Conservation (phyloP, 306 rosid genomes). For the Carpinus fangiana region DNA sequence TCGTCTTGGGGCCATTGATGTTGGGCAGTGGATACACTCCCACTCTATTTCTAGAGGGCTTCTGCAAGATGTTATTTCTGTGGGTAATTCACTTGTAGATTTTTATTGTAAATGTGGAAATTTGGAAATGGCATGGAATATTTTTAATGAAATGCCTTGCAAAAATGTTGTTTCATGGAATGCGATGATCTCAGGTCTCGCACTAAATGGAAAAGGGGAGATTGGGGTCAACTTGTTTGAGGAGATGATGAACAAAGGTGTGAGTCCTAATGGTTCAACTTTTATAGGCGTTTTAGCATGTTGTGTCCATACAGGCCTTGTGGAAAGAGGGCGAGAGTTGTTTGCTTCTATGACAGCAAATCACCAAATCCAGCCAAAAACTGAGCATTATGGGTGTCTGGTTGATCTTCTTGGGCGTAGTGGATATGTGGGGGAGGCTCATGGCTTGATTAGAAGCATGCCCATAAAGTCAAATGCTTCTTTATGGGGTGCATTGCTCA, state of each 20-base stretch:
- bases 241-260: constrained; percentile 52
- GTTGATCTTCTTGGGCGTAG: constrained; percentile 78
- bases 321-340: constrained; percentile 58
- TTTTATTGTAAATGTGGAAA: constrained; percentile 77
- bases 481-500: constrained; percentile 78
- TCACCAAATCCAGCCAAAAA: constrained; percentile 53
- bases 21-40: constrained; percentile 63
- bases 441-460: constrained; percentile 66
- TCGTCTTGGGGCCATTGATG: constrained; percentile 60
- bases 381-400: constrained; percentile 82
- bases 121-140: constrained; percentile 42
- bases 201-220: constrained; percentile 74
- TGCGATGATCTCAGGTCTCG: constrained; percentile 69
- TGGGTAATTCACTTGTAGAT: constrained; percentile 73
- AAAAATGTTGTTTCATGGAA: constrained; percentile 82
- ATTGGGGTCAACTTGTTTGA: constrained; percentile 60
- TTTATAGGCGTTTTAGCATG: constrained; percentile 66
- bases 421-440: constrained; percentile 61
- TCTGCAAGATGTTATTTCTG: constrained; percentile 29
- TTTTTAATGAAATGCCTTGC: constrained; percentile 48
- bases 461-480: constrained; percentile 70
- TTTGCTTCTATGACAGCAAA: constrained; percentile 54
- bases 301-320: constrained; percentile 77
- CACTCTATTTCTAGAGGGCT: constrained; percentile 43
- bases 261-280: constrained; percentile 61